Evolutionary conservation across 139 green algal genomes (phyloP), one percentile per base, ranked within the genome.

Genomic region (Chlorella vulgaris): DNA sequence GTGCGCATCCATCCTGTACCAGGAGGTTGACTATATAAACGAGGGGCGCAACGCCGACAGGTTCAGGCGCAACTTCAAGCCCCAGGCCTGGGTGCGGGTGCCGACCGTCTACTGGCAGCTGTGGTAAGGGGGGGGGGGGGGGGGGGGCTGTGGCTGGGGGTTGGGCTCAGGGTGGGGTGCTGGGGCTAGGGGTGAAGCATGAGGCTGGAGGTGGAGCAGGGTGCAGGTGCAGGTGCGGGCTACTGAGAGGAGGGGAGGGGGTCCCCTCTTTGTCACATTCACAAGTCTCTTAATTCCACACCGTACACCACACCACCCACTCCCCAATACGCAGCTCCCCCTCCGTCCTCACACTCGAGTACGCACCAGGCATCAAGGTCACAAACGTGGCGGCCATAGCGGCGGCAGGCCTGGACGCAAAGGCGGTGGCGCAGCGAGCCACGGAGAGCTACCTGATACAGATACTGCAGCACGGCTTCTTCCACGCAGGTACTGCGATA

Each of bases 261-360:
- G n/a, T n/a, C n/a, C n/a, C n/a, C n/a, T n/a, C n/a, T n/a, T n/a
- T n/a, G n/a, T n/a, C n/a, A n/a, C n/a, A n/a, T n/a, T n/a, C n/a
- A n/a, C n/a, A n/a, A n/a, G n/a, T n/a, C n/a, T n/a, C n/a, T n/a
- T n/a, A n/a, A n/a, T n/a, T n/a, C n/a, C n/a, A n/a, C n/a, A n/a
- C n/a, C n/a, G n/a, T n/a, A 70, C 4, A 26, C 28, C 62, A 69
- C 6, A 6, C 39, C 33, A 3, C 22, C 6, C 62, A 21, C 3
- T 29, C 28, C 29, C 31, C 0, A 21, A 21, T 43, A 31, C 31
- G 29, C 69, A 76, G 69, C 42, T 62, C 42, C 43, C 69, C 88
- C 69, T 91, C 93, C 63, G 88, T 98, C 29, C 86, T 99, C 78
- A 94, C 93, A 58, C 93, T 99, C 90, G 95, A 99, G 91, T 99